phyloP scores from a whole-genome alignment of 148 eudicot species.

The Polygonum maritimum region DNA sequence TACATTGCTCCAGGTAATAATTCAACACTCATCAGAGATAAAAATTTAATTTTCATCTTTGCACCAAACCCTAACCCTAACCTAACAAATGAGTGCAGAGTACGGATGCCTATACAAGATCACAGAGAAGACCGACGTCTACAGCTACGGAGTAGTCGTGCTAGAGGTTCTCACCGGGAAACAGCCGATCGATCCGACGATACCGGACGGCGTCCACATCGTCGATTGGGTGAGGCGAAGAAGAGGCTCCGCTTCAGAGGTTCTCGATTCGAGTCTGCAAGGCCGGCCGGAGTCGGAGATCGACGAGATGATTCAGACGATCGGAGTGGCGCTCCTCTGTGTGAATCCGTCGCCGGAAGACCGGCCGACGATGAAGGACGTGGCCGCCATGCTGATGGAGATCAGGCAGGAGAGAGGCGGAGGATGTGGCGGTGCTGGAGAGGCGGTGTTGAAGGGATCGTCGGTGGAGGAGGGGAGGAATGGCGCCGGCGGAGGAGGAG shows the following conservation, averaged over 20 bases:
- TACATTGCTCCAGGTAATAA: slow-evolving; percentile 76
- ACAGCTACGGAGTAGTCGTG: slow-evolving; percentile 77
- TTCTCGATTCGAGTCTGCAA: slow-evolving; percentile 43
- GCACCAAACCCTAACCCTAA: neutral
- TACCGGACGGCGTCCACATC: slow-evolving; percentile 64
- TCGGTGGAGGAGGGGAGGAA: slow-evolving; percentile 13
- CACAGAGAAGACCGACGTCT: slow-evolving; percentile 73
- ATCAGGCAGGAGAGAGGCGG: slow-evolving; percentile 40
- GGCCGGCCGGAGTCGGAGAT: slow-evolving; percentile 52
- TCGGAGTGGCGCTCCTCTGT: slow-evolving; percentile 64
- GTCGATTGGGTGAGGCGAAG: slow-evolving; percentile 72
- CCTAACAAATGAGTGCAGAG: slow-evolving; percentile 25
- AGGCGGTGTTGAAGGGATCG: slow-evolving; percentile 24
- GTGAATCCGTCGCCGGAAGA: slow-evolving; percentile 58
- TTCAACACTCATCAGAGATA: too few species aligned
- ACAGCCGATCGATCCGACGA: slow-evolving; percentile 83
- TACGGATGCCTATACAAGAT: slow-evolving; percentile 84
- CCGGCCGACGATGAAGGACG: slow-evolving; percentile 75
- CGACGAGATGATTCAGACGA: slow-evolving; percentile 60
- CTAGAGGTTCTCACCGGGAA: slow-evolving; percentile 70
- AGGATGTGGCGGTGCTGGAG: neutral
- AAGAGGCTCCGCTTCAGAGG: slow-evolving; percentile 37
- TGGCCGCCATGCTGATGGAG: slow-evolving; percentile 71
- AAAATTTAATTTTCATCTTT: neutral
- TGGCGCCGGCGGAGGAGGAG: slow-evolving; percentile 25